These are phyloP conservation scores for Xanthoceras sorbifolium DNA, from an alignment of 345 rosid genomes.

Conservation along the genomic window DNA sequence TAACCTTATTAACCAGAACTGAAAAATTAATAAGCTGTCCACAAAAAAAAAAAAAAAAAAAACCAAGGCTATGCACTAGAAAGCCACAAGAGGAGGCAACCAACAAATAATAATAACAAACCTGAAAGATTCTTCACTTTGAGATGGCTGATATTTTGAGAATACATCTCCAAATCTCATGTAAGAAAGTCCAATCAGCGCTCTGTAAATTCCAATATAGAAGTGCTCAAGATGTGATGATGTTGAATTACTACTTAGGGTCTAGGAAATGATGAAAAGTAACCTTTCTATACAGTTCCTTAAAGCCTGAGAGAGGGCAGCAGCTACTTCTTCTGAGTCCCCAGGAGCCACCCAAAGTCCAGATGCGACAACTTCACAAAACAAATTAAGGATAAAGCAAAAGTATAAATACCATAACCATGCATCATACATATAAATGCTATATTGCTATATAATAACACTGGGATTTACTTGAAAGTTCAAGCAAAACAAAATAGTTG, in stretches of 20 bases:
- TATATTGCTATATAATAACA: background rate
- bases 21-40: too few relatives aligned
- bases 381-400: constrained; percentile 25
- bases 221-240: constrained; percentile 18
- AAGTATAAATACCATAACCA: constrained; percentile 5
- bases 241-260: constrained; percentile 17
- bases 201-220: constrained; percentile 48
- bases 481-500: background rate
- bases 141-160: constrained; percentile 75
- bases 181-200: constrained; percentile 70
- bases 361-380: constrained; percentile 74
- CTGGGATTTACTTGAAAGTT: background rate
- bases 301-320: constrained; percentile 90
- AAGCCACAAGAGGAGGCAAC: background rate
- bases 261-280: constrained; percentile 26
- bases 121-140: constrained; percentile 79
- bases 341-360: constrained; percentile 99
- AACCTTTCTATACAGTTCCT: constrained; percentile 92
- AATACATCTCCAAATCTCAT: constrained; percentile 97
- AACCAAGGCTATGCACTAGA: background rate
- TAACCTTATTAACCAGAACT: background rate
- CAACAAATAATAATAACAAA: constrained; percentile 25
- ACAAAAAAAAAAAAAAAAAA: too few relatives aligned
- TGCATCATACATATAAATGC: constrained; percentile 11
- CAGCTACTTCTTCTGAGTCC: constrained; percentile 93